These are phyloP conservation scores for Leccinellum rugosiceps DNA, from an alignment of 768 basidiomycete genomes.

Conservation along the genomic window DNA sequence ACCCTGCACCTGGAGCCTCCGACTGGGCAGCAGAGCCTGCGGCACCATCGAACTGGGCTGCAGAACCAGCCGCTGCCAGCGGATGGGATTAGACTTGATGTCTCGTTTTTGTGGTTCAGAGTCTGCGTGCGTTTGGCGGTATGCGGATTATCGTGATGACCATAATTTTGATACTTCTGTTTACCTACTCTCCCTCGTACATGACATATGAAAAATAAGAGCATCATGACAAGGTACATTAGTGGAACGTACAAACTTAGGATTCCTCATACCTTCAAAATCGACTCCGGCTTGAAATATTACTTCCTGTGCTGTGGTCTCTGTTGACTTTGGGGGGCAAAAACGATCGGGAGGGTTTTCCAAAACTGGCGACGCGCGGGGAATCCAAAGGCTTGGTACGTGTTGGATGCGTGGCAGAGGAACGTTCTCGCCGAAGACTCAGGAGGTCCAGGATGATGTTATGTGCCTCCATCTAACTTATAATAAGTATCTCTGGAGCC, in stretches of 20 bases:
- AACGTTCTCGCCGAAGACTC: no score
- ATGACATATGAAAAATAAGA: constrained; percentile 19
- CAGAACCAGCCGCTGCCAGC: constrained; percentile 21
- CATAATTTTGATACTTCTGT: constrained; percentile 17
- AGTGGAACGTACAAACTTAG: neutral
- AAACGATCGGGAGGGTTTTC: neutral
- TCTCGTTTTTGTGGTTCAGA: neutral
- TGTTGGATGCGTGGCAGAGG: no score
- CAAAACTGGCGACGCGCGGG: neutral
- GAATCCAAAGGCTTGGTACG: neutral
- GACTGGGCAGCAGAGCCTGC: constrained; percentile 90
- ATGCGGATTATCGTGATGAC: constrained; percentile 17
- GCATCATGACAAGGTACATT: neutral
- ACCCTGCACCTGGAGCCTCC: constrained; percentile 46
- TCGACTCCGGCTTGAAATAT: neutral
- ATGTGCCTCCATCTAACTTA: no score
- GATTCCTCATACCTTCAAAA: neutral
- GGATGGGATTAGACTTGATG: constrained; percentile 28
- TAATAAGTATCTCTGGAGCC: no score
- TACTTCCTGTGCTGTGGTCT: no score
- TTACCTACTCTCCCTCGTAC: constrained; percentile 14
- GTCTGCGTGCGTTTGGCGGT: constrained; percentile 4
- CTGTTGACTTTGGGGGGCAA: neutral
- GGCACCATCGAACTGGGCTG: constrained; percentile 33
- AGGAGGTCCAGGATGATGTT: no score